Percentiles rank a stretch among this genome's conserved stretches.
phyloP scores from a whole-genome alignment of 2,329 filamentous ascomycete genomes.

The Tolypocladium amazonense region DNA sequence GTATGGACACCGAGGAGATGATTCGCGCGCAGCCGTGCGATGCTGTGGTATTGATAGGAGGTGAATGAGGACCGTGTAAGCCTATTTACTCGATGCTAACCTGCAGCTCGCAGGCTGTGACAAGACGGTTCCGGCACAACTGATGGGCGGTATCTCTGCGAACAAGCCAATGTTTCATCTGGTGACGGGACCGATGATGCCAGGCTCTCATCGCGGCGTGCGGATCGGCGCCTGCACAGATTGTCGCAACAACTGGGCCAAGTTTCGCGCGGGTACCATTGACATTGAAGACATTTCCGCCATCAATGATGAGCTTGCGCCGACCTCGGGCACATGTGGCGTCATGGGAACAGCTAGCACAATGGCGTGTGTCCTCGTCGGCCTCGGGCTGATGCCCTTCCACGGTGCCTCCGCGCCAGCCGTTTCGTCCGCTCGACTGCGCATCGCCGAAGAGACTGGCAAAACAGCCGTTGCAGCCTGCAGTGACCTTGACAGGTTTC shows the following conservation, averaged over 20 bases:
- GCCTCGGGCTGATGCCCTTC: conserved; percentile 70
- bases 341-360: conserved; percentile 91
- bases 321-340: conserved; percentile 71
- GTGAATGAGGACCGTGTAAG: conserved; percentile 18
- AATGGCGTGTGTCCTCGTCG: conserved; percentile 77
- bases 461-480: conserved; percentile 58
- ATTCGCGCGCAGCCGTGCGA: conserved; percentile 61
- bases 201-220: conserved; percentile 52
- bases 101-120: conserved; percentile 47
- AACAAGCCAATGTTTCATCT: conserved; percentile 62
- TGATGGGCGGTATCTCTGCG: conserved; percentile 67
- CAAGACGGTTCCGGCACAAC: conserved; percentile 62
- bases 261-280: conserved; percentile 52
- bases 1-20: conserved; percentile 75
- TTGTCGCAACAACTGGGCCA: conserved; percentile 64
- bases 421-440: conserved; percentile 65
- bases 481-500: conserved; percentile 56
- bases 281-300: conserved; percentile 62
- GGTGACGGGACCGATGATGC: conserved; percentile 67
- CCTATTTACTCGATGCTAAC: neutral
- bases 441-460: conserved; percentile 66
- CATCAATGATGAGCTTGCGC: conserved; percentile 63
- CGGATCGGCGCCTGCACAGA: conserved; percentile 66
- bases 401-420: conserved; percentile 71
- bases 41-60: conserved; percentile 56